Percentiles rank a stretch among this genome's conserved stretches.
Evolutionary conservation across 306 rosid genomes (phyloP).

Genomic region (Psophocarpus tetragonolobus): DNA sequence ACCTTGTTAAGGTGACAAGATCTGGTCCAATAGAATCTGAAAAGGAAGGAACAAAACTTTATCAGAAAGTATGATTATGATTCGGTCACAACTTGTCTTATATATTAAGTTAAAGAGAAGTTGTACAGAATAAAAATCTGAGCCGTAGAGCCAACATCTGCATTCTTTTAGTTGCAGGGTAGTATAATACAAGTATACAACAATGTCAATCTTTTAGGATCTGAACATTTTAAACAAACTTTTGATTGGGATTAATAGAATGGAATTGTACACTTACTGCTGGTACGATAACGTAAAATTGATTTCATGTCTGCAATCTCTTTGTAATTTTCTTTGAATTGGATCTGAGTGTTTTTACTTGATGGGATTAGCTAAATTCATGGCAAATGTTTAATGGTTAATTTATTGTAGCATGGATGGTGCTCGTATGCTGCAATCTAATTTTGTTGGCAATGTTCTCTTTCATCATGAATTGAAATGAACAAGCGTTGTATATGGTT

Average conservation of each 20-base stretch:
- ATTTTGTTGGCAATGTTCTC: background rate
- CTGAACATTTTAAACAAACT: slow-evolving; percentile 13
- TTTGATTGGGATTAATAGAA: background rate
- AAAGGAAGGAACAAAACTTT: slow-evolving; percentile 38
- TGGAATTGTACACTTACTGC: background rate
- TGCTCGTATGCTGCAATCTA: background rate
- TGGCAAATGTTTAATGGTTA: background rate
- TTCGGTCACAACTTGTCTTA: background rate
- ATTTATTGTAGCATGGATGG: background rate
- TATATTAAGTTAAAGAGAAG: slow-evolving; percentile 21
- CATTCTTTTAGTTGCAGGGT: slow-evolving; percentile 19
- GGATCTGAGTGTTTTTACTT: background rate
- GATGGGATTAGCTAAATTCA: background rate
- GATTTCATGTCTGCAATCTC: background rate
- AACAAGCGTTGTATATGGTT: background rate
- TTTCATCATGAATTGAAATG: background rate
- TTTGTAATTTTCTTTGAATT: background rate
- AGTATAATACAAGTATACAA: no score
- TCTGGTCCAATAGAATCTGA: slow-evolving; percentile 42
- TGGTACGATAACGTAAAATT: background rate
- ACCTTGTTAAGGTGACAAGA: slow-evolving; percentile 69
- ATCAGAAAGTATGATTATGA: slow-evolving; percentile 40
- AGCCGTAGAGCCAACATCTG: slow-evolving; percentile 27
- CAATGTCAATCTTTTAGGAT: slow-evolving; percentile 24
- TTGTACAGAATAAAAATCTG: slow-evolving; percentile 57